Conservation (phyloP, 352 stramenopile genomes). For the Discostella stelligera region DNA sequence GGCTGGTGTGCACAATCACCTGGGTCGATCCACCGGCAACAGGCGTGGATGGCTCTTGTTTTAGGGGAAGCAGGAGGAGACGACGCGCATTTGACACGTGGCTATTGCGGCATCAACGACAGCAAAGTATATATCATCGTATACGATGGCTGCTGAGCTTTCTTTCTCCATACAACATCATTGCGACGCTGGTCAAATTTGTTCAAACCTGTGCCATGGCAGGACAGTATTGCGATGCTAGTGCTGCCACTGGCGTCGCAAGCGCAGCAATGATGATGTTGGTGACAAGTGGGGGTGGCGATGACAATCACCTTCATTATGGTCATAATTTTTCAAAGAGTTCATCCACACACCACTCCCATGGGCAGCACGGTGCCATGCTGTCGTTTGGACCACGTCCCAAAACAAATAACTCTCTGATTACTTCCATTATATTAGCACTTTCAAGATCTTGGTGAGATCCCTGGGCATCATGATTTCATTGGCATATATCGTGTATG, state of each 20-base stretch:
- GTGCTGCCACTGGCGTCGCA: constrained; percentile 27
- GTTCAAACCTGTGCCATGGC: constrained; percentile 46
- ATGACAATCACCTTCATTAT: constrained; percentile 21
- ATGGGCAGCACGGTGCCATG: background rate
- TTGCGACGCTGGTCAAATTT: constrained; percentile 20
- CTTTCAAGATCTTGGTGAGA: constrained; percentile 3
- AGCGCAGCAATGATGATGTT: constrained; percentile 14
- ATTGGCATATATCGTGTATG: background rate
- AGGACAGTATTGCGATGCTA: constrained; percentile 67
- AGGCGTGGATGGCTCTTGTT: background rate
- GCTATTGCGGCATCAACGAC: background rate
- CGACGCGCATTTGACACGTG: constrained; percentile 8
- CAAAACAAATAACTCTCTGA: background rate
- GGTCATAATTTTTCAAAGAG: background rate
- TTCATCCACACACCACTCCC: constrained; percentile 6
- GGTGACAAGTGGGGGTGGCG: constrained; percentile 7
- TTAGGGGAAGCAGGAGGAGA: constrained; percentile 12
- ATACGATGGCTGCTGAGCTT: constrained; percentile 24
- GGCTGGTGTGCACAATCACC: constrained; percentile 46
- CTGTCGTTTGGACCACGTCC: background rate
- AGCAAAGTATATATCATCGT: background rate
- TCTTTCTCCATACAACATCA: constrained; percentile 28
- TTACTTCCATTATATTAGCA: background rate
- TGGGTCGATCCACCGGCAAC: constrained; percentile 19
- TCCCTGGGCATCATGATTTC: background rate